Conservation (phyloP, 2,329 filamentous ascomycete species). For the Trichothecium roseum region DNA sequence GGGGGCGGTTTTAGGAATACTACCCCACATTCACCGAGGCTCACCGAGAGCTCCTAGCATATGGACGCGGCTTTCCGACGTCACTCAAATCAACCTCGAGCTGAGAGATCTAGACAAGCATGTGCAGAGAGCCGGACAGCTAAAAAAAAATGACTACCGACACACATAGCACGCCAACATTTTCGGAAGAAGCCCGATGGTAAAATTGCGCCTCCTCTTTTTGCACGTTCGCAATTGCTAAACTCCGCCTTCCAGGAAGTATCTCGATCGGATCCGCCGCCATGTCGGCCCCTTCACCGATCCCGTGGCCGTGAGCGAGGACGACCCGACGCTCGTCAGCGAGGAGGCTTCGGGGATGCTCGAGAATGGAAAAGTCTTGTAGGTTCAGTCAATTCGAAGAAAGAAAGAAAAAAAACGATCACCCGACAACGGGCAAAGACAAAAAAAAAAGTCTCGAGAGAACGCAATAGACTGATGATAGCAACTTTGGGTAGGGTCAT, state of each 20-base stretch:
- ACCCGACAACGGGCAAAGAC: no score
- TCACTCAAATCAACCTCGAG: no score
- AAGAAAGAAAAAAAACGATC: no score
- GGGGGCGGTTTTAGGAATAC: no score
- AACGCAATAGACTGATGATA: neutral
- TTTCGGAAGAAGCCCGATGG: conserved; percentile 22
- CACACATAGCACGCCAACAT: no score
- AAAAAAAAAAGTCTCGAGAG: no score
- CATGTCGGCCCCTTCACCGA: conserved; percentile 75
- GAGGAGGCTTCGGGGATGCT: conserved; percentile 45
- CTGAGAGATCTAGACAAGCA: no score
- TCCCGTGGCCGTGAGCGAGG: conserved; percentile 36
- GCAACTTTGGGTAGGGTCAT: neutral
- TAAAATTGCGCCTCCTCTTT: conserved; percentile 8
- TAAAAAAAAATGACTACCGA: no score
- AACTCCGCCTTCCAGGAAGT: conserved; percentile 53
- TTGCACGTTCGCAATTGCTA: conserved; percentile 1
- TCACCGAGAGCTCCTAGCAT: neutral
- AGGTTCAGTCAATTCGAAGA: no score
- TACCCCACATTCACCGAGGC: no score
- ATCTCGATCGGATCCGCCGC: conserved; percentile 71
- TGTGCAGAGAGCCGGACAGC: no score
- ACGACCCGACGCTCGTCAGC: conserved; percentile 45
- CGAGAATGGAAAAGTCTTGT: conserved; percentile 67
- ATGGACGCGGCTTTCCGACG: no score